Conservation (phyloP, 257 asterid genomes). For the Echites panduratus region DNA sequence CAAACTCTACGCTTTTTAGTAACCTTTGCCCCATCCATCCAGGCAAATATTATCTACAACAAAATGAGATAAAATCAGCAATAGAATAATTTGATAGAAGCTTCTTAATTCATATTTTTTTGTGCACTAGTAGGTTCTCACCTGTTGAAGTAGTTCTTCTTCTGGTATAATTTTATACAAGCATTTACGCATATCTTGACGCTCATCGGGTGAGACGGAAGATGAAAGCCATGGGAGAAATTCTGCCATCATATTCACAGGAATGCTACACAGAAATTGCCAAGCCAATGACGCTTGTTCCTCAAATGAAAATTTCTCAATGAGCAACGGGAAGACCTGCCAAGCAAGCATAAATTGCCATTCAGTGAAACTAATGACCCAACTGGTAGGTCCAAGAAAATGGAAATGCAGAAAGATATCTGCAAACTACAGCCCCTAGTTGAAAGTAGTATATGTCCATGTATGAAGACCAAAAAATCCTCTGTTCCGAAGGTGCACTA, state of each 20-base stretch:
- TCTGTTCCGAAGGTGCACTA: background rate
- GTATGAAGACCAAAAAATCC: background rate
- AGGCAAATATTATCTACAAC: conserved; percentile 73
- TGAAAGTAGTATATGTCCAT: background rate
- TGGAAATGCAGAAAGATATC: background rate
- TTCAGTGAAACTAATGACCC: background rate
- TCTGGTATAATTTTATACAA: conserved; percentile 75
- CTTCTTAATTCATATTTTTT: conserved; percentile 3
- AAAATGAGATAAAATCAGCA: conserved; percentile 35
- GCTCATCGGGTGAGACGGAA: conserved; percentile 76
- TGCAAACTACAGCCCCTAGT: background rate
- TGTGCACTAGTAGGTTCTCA: conserved; percentile 20
- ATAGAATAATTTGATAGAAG: conserved; percentile 16
- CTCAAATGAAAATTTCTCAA: conserved; percentile 82
- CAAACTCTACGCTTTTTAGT: conserved; percentile 72
- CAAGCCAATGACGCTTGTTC: conserved; percentile 97
- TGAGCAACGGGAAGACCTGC: conserved; percentile 86
- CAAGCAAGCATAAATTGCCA: conserved; percentile 5
- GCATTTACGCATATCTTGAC: conserved; percentile 86
- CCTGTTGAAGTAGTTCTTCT: conserved; percentile 90
- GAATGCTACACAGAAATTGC: conserved; percentile 98
- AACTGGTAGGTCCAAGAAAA: background rate
- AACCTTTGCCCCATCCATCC: conserved; percentile 87
- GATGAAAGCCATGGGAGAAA: conserved; percentile 97
- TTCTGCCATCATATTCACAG: conserved; percentile 97